A percentile compares a stretch with the other conserved stretches of the same genome.
Evolutionary conservation across 73 alveolate species (phyloP).

Genomic region (Tetrahymena malaccensis): DNA sequence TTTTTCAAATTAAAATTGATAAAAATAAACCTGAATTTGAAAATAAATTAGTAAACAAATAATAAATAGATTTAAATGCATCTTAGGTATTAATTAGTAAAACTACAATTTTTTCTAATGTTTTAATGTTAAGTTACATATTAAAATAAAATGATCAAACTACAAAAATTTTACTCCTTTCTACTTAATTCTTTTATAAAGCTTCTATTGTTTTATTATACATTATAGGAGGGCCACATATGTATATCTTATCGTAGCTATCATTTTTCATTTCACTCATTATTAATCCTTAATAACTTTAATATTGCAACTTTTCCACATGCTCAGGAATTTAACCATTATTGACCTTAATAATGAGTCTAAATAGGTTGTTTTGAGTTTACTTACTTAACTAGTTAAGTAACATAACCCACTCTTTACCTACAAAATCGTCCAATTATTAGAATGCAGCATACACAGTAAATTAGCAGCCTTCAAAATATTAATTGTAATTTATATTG

Average conservation of each 20-base stretch:
- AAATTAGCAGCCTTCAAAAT: neutral
- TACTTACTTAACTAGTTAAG: neutral
- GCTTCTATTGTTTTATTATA: neutral
- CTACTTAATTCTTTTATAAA: neutral
- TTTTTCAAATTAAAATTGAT: no score
- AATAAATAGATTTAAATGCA: no score
- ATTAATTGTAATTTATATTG: neutral
- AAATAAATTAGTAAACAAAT: no score
- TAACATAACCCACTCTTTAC: constrained; percentile 16
- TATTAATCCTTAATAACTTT: neutral
- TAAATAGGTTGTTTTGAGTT: neutral
- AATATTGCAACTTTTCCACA: neutral
- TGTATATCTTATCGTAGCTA: neutral
- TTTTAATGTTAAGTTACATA: no score
- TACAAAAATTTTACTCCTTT: neutral
- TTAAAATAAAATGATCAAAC: neutral
- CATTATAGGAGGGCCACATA: constrained; percentile 39
- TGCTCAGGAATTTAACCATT: neutral
- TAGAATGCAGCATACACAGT: neutral
- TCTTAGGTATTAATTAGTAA: no score
- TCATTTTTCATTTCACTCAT: neutral
- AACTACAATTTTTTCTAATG: no score
- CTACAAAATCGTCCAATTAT: constrained; percentile 18
- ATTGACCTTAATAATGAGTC: neutral
- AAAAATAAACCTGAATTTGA: no score